These are phyloP conservation scores for Thelonectria discophora DNA, from an alignment of 2,329 filamentous ascomycete genomes.

Conservation along the genomic window DNA sequence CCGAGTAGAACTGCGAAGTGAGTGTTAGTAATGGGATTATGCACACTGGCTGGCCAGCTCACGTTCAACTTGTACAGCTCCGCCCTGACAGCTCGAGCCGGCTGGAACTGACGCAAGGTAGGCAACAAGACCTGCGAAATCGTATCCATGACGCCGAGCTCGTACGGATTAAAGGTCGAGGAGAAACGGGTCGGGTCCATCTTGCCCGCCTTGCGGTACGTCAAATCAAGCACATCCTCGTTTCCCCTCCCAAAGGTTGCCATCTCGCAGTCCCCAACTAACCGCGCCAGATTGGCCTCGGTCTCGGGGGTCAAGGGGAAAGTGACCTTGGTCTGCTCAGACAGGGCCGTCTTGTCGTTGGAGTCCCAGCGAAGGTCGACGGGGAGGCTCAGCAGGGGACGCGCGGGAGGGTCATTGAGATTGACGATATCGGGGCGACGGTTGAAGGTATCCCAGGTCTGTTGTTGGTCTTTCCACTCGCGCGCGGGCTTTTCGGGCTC, in stretches of 20 bases:
- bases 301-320: too few relatives aligned
- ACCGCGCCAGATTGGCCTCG: not conserved
- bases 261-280: constrained; percentile 38
- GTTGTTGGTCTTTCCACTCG: too few relatives aligned
- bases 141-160: constrained; percentile 60
- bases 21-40: not conserved
- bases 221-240: constrained; percentile 59
- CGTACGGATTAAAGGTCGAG: constrained; percentile 60
- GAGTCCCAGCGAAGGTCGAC: too few relatives aligned
- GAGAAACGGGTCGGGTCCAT: constrained; percentile 58
- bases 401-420: too few relatives aligned
- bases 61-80: constrained; percentile 68
- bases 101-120: constrained; percentile 38
- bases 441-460: too few relatives aligned
- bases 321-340: too few relatives aligned
- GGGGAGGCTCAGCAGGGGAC: not conserved
- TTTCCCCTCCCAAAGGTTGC: constrained; percentile 59
- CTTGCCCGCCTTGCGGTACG: constrained; percentile 62
- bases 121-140: constrained; percentile 54
- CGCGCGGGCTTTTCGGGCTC: too few relatives aligned
- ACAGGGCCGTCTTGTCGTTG: too few relatives aligned
- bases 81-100: constrained; percentile 48
- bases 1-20: constrained; percentile 56
- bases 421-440: too few relatives aligned
- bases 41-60: constrained; percentile 13